These are phyloP conservation scores for Aulographum hederae DNA, from an alignment of 2,329 filamentous ascomycete species.

Conservation along the genomic window DNA sequence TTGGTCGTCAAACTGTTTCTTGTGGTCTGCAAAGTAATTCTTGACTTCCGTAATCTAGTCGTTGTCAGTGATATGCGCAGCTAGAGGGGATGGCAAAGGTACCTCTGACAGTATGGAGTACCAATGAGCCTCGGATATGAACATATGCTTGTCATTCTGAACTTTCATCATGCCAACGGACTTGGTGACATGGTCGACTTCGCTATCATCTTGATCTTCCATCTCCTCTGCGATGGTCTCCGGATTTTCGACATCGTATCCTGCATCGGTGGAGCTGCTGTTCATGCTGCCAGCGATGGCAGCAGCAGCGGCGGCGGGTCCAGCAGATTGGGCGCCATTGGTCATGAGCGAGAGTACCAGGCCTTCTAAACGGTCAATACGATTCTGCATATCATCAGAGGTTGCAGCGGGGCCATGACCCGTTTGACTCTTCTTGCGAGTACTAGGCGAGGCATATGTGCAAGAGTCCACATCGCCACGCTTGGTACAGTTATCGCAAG, in stretches of 20 bases:
- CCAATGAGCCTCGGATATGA: constrained; percentile 33
- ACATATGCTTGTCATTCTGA: constrained; percentile 26
- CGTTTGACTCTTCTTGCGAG: constrained; percentile 50
- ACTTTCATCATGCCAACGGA: constrained; percentile 35
- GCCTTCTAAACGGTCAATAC: constrained; percentile 86
- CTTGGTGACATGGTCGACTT: constrained; percentile 35
- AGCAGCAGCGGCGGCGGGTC: constrained; percentile 39
- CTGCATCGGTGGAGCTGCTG: constrained; percentile 18
- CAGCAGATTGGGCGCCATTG: constrained; percentile 49
- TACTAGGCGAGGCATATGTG: constrained; percentile 53
- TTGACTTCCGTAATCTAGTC: constrained; percentile 73
- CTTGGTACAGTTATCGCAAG: constrained; percentile 90
- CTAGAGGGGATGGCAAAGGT: constrained; percentile 13
- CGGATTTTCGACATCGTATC: constrained; percentile 36
- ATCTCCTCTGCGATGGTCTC: constrained; percentile 35
- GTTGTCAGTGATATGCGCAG: constrained; percentile 3
- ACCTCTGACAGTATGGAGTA: constrained; percentile 31
- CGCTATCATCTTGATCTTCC: constrained; percentile 40
- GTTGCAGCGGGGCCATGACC: constrained; percentile 37
- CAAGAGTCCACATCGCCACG: constrained; percentile 66
- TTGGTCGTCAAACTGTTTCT: constrained; percentile 73
- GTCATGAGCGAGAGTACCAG: constrained; percentile 90
- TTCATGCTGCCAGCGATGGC: constrained; percentile 29
- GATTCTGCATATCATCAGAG: constrained; percentile 95
- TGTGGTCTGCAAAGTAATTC: constrained; percentile 70